Base-by-base conservation (phyloP, 345 rosid species). In the Salix dunnii region DNA sequence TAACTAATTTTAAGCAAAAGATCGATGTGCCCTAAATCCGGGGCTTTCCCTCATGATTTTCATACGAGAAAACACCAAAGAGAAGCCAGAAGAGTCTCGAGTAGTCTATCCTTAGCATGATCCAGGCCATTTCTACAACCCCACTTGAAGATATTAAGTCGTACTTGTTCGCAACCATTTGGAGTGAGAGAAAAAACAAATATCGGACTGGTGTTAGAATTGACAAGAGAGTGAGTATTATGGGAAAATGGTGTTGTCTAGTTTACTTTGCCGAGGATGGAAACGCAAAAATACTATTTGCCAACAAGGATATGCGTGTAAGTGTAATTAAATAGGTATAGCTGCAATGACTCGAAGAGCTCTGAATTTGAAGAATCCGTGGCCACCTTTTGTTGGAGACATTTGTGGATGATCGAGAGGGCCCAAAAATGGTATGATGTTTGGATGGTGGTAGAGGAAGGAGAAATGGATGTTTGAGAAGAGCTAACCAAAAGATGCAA, bases 11-110 rank as follows among this genome's bases (percentile, higher is more conserved):
- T 3, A 67, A 20, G 25, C 23, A 27, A 7, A 30, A 33, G 38
- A 1, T 7, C 9, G 23, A 67, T 11, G 20, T 7, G 58, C 4
- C 4, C 43, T 62, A 81, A 62, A 87, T 86, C 74, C 78, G 74
- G 7, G 83, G 82, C 72, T 81, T 80, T 71, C 84, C 86, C 25
- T 81, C 84, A 68, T 81, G 88, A 61, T 85, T 85, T 78, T 85
- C 90, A 46, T 70, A 77, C 5, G 83, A 85, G 77, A 85, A 83
- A 9, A 79, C 81, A 71, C 85, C 70, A 78, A 78, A 80, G 38
- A 80, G 82, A 21, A 80, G 60, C 84, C 84, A 79, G 62, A 74
- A 83, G 3, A 82, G 85, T 43, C 82, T 77, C 6, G 82, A 84
- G 73, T 81, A 78, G 63, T 81, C 83, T 68, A 83, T 73, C 74